phyloP scores from a whole-genome alignment of 1,284 basidiomycete genomes.

The Marasmius tenuissimus region DNA sequence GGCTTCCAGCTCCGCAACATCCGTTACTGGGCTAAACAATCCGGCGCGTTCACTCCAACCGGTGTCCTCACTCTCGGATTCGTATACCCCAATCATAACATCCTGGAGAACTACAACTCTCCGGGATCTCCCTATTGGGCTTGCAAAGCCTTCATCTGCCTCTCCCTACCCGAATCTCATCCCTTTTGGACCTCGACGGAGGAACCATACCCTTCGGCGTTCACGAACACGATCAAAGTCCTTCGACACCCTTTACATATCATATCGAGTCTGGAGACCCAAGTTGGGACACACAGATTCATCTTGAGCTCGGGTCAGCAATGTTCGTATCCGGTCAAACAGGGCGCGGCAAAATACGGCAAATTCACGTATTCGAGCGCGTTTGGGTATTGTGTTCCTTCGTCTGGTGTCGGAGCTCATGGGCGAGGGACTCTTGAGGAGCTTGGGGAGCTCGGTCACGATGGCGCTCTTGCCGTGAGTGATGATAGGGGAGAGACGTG shows the following conservation, averaged over 20 bases:
- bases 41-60: slow-evolving; percentile 59
- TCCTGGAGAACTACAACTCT: slow-evolving; percentile 80
- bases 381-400: slow-evolving; percentile 74
- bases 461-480: slow-evolving; percentile 68
- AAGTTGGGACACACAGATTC: slow-evolving; percentile 62
- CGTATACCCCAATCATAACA: slow-evolving; percentile 71
- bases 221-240: slow-evolving; percentile 45
- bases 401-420: slow-evolving; percentile 39
- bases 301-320: slow-evolving; percentile 77
- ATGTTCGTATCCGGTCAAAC: slow-evolving; percentile 77
- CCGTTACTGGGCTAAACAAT: slow-evolving; percentile 67
- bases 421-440: slow-evolving; percentile 65
- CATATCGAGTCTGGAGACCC: slow-evolving; percentile 40
- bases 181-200: slow-evolving; percentile 72
- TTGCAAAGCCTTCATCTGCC: slow-evolving; percentile 73
- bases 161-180: slow-evolving; percentile 63
- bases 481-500: slow-evolving; percentile 71
- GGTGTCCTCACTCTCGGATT: slow-evolving; percentile 77
- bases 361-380: slow-evolving; percentile 75
- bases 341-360: slow-evolving; percentile 77
- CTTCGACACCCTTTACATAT: slow-evolving; percentile 71
- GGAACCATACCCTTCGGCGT: slow-evolving; percentile 54
- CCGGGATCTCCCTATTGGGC: slow-evolving; percentile 84
- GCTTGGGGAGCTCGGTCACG: slow-evolving; percentile 66
- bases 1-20: slow-evolving; percentile 74